Base-by-base conservation (phyloP, 140 eudicot species). In the Bidens hawaiensis region DNA sequence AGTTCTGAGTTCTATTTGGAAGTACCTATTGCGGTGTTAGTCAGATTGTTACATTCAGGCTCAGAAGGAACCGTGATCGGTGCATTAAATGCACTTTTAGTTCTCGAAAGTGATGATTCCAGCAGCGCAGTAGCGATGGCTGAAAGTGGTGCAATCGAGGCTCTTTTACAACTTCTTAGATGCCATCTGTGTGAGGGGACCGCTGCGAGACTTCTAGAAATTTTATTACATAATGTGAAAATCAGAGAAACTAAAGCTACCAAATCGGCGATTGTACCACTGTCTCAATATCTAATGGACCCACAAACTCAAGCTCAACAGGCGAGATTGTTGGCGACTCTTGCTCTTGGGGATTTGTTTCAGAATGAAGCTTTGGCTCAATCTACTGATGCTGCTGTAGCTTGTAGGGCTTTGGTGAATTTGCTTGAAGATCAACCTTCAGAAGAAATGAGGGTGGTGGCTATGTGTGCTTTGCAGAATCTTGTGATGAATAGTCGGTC, bases 241-340 rank as follows among this genome's bases (percentile, higher is more conserved):
- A 94, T 94, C 59, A 77, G 98, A 71, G 98, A 91, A 62, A 75
- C 95, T 6, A 91, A 87, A 79, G 95, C 83, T n/a, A 82, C 82
- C 45, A 87, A 84, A 64, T 68, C 96, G 9, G 99, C 99, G 0
- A 83, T 94, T 48, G 25, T 85, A 58, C 99, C 99, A 7, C 62
- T 94, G 33, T 91, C 96, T n/a, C 96, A 91, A 59, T 91, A 91
- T 70, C 99, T 94, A 87, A 51, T 87, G 79, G 95, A 87, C 56
- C 96, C 96, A 49, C 98, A 91, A 73, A 91, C 91, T 18, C 98
- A 91, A 82, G 96, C 89, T 70, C 98, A 87, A 56, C 98, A 91
- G 64, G 98, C 95, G 12, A 87, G 98, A 62, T 54, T 91, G 46
- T 69, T 87, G 71, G 96, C 95, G 26, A 91, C 96, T 38, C 95